Base-by-base conservation (phyloP, 2,329 filamentous ascomycete species). In the Claviceps digitariae region DNA sequence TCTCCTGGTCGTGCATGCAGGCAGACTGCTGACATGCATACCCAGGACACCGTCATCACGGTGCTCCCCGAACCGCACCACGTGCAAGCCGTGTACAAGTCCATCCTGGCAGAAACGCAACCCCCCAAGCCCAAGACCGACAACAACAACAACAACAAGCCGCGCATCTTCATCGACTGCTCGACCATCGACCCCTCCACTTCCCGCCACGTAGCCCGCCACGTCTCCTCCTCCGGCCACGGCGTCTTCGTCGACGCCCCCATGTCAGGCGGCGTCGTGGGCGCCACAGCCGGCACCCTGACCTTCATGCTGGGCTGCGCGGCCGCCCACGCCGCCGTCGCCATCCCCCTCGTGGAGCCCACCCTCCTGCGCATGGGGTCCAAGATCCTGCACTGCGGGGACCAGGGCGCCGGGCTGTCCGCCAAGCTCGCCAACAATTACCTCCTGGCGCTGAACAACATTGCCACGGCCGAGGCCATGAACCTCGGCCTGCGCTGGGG, bases 401-500 rank as follows among this genome's bases (percentile, higher is more conserved):
- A 75, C 0, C 90, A 94, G 59, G 90, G 90, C 12, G 81, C 87
- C 2, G 93, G 93, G 0, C 77, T 98, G 1, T 87, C 89, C 12
- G 93, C 87, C 41, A 98, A 98, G 72, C 77, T 98, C 34, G 90
- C 91, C 52, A 98, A 98, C 72, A 98, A 98, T 70, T 98, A 98
- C 67, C 80, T 97, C 29, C 76, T 98, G 3, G 91, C 90, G 4
- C 82, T 97, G 60, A 94, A 90, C 74, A 98, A 98, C 69, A 90
- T 84, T 54, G 81, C 78, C 4, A 81, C 79, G 2, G 79, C 80
- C 4, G 81, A 84, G 65, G 80, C 81, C 21, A 83, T 84, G 79
- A 80, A 82, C 61, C 67, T 84, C 23, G 81, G 81, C n/a, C 74
- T 82, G 50, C 71, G 69, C 55, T 79, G 76, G 70, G 81, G 81